Conservation (phyloP, 331 rosid species). For the Malus hybrid region DNA sequence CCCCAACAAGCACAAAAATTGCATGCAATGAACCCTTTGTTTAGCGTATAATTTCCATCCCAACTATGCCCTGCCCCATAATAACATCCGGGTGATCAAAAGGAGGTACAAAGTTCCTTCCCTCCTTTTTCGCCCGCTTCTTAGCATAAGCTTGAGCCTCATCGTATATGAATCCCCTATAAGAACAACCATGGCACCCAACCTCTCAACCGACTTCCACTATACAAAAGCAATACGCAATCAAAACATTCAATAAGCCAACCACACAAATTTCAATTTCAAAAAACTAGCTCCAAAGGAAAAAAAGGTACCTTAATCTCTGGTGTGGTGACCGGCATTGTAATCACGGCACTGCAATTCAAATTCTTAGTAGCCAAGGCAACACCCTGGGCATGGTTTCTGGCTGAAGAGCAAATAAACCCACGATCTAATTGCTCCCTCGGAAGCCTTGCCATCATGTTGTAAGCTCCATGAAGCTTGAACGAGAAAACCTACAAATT, state of each 20-base stretch:
- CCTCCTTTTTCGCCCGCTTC: constrained; percentile 54
- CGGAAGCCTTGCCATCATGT: constrained; percentile 86
- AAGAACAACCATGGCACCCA: constrained; percentile 83
- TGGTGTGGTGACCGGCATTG: constrained; percentile 84
- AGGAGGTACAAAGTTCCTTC: constrained; percentile 71
- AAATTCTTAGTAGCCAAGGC: constrained; percentile 77
- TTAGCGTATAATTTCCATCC: constrained; percentile 82
- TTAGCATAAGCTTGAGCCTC: constrained; percentile 93
- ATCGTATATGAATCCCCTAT: constrained; percentile 80
- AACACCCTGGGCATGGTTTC: constrained; percentile 98
- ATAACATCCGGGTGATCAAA: constrained; percentile 97
- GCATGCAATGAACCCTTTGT: constrained; percentile 57
- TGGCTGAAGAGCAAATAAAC: constrained; percentile 93
- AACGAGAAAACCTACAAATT: constrained; percentile 70
- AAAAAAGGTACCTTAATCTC: constrained; percentile 65
- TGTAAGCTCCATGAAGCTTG: constrained; percentile 94
- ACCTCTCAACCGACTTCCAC: constrained; percentile 80
- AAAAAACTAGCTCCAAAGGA: not conserved
- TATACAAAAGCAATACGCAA: constrained; percentile 8
- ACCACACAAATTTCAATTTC: not conserved
- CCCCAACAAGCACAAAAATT: constrained; percentile 91
- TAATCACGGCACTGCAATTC: constrained; percentile 73
- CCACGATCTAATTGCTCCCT: constrained; percentile 62
- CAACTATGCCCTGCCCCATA: constrained; percentile 87
- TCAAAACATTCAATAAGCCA: not conserved